Evolutionary conservation across 805 yeast species (phyloP), one percentile per base, ranked within the genome.

Genomic region (Candida railenensis): DNA sequence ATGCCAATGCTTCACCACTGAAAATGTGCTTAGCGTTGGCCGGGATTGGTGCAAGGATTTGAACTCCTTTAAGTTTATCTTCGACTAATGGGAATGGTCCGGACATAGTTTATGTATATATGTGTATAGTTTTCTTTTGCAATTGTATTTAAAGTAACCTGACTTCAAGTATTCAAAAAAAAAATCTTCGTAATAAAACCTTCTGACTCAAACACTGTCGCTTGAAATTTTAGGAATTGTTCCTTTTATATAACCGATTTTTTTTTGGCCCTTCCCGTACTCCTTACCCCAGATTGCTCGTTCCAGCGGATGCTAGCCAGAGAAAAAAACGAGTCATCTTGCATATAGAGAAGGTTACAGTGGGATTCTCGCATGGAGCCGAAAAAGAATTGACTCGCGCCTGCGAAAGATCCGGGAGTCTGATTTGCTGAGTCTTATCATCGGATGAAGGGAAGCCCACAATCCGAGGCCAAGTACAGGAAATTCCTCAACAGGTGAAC

Each of bases 1-100:
- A 82, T 44, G 81, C 83, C 48, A 87, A 69, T 3, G 91, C 87
- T 55, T 72, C 88, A 15, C 74, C 64, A 47, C 81, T 77, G 57
- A 81, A 73, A 54, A 83, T 78, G 63, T 80, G 81, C 59, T 73
- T 71, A 49, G 82, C 69, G 56, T 64, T 52, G 54, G 67, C 59
- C 57, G 80, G 67, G 46, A 81, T 63, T 33, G 78, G 76, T 39
- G 82, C 84, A 58, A 74, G 75, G 50, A 81, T 66, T 56, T 77
- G 73, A 42, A 82, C 83, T 39, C 84, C 85, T 45, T 69, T 61
- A 28, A 79, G 61, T 41, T 68, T 67, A 48, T 73, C 77, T 39
- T 61, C 57, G 33, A 72, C 61, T 52, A 62, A 57, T 48, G 80
- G 81, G 56, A 76, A 76, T 53, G 80, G 80, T 43, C 65, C 41